phyloP scores from a whole-genome alignment of 1,284 basidiomycete genomes.

The Macrocybe sp. region DNA sequence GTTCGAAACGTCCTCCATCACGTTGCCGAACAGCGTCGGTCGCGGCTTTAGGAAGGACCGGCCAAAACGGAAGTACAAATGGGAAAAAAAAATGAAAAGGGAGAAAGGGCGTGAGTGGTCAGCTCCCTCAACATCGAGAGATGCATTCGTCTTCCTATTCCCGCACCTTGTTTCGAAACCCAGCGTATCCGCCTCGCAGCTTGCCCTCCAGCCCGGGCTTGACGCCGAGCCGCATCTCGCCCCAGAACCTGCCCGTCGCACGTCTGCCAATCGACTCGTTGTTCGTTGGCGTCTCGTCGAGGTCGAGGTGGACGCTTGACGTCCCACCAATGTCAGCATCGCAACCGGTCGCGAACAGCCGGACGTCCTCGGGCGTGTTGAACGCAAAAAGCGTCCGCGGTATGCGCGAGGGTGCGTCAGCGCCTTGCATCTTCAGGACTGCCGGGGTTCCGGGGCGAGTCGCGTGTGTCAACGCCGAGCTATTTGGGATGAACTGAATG shows the following conservation, averaged over 20 bases:
- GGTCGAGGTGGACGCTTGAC: conserved; percentile 66
- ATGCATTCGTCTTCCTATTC: no score
- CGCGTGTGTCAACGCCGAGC: no score
- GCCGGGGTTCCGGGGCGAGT: conserved; percentile 1
- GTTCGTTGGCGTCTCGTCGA: conserved; percentile 44
- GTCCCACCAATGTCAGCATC: conserved; percentile 84
- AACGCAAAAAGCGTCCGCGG: conserved; percentile 63
- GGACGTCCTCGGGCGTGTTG: conserved; percentile 51
- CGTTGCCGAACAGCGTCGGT: conserved; percentile 76
- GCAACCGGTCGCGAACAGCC: conserved; percentile 69
- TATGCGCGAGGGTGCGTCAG: conserved; percentile 48
- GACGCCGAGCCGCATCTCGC: conserved; percentile 66
- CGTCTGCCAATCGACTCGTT: conserved; percentile 34
- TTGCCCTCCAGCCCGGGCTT: conserved; percentile 54
- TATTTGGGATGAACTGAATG: no score
- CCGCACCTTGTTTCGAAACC: conserved; percentile 68
- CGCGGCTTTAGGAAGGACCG: conserved; percentile 35
- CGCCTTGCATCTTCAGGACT: conserved; percentile 74
- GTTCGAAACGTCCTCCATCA: conserved; percentile 75
- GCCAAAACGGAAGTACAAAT: background rate
- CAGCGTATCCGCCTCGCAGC: conserved; percentile 76
- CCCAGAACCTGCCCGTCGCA: conserved; percentile 67
- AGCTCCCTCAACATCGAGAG: no score
- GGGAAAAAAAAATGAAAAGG: background rate
- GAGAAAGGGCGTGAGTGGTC: background rate